Evolutionary conservation across 2,329 filamentous ascomycete species (phyloP).

Genomic region (Aspergillus carbonarius): DNA sequence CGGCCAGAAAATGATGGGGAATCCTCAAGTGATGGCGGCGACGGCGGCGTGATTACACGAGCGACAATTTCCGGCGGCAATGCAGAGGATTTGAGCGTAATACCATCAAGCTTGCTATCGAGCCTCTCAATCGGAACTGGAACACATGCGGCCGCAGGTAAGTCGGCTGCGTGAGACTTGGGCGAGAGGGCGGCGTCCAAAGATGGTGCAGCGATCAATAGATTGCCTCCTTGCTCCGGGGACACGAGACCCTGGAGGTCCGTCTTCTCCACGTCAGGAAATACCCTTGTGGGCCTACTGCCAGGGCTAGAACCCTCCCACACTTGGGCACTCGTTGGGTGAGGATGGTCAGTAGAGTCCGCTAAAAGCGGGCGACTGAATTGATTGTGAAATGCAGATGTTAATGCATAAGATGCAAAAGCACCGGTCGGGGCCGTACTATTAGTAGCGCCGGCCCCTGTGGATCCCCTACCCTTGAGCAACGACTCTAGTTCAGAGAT

Average conservation of each 20-base stretch:
- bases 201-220: conserved; percentile 26
- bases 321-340: conserved; percentile 30
- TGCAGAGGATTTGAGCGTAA: conserved; percentile 48
- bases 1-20: conserved; percentile 27
- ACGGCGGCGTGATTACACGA: conserved; percentile 44
- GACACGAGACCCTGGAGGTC: conserved; percentile 26
- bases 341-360: conserved; percentile 1
- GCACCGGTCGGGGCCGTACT: conserved; percentile 13
- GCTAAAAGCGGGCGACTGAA: conserved; percentile 16
- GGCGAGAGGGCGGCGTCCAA: conserved; percentile 44
- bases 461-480: conserved; percentile 23
- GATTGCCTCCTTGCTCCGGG: conserved; percentile 31
- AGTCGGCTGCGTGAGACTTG: conserved; percentile 34
- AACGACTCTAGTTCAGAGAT: conserved; percentile 43
- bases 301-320: conserved; percentile 46
- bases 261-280: conserved; percentile 35
- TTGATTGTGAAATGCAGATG: conserved; percentile 10
- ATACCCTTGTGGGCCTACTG: conserved; percentile 44
- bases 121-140: conserved; percentile 48
- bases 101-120: conserved; percentile 48
- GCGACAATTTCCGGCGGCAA: conserved; percentile 45
- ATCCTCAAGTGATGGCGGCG: conserved; percentile 30
- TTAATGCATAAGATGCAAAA: conserved; percentile 4
- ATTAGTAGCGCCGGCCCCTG: conserved; percentile 5
- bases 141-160: conserved; percentile 31